Conservation (phyloP, 2,329 filamentous ascomycete species). For the Aureobasidium melanogenum region DNA sequence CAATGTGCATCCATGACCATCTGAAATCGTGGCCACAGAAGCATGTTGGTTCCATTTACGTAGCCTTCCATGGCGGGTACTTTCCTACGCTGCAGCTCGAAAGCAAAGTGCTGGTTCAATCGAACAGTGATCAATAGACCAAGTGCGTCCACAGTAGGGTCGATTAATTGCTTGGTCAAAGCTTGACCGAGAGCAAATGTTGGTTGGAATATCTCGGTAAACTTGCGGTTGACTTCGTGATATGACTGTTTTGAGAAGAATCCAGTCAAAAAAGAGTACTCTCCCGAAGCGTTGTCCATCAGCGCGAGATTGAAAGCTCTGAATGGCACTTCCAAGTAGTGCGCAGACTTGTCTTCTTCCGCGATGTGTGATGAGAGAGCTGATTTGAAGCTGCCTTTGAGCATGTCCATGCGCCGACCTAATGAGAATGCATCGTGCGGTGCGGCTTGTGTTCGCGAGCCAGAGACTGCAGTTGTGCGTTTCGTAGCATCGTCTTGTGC, state of each 20-base stretch:
- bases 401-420: slow-evolving; percentile 73
- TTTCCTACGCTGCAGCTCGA: slow-evolving; percentile 84
- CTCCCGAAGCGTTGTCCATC: slow-evolving; percentile 85
- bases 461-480: slow-evolving; percentile 43
- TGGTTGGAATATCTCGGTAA: slow-evolving; percentile 80
- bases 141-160: slow-evolving; percentile 71
- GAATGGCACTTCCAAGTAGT: slow-evolving; percentile 86
- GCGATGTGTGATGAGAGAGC: slow-evolving; percentile 82
- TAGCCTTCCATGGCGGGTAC: slow-evolving; percentile 84
- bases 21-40: slow-evolving; percentile 93
- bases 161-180: slow-evolving; percentile 66
- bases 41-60: slow-evolving; percentile 90
- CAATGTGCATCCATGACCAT: slow-evolving; percentile 88
- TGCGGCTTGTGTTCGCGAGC: slow-evolving; percentile 43
- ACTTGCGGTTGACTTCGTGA: slow-evolving; percentile 70
- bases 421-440: slow-evolving; percentile 83
- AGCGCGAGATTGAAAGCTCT: slow-evolving; percentile 91
- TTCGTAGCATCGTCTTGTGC: slow-evolving; percentile 52
- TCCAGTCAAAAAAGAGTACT: slow-evolving; percentile 85
- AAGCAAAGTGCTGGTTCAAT: slow-evolving; percentile 87
- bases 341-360: slow-evolving; percentile 76
- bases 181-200: slow-evolving; percentile 75
- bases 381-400: slow-evolving; percentile 62
- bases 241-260: slow-evolving; percentile 80
- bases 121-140: slow-evolving; percentile 86